Evolutionary conservation across 768 basidiomycete species (phyloP).

Genomic region (Coprinopsis marcescibilis): DNA sequence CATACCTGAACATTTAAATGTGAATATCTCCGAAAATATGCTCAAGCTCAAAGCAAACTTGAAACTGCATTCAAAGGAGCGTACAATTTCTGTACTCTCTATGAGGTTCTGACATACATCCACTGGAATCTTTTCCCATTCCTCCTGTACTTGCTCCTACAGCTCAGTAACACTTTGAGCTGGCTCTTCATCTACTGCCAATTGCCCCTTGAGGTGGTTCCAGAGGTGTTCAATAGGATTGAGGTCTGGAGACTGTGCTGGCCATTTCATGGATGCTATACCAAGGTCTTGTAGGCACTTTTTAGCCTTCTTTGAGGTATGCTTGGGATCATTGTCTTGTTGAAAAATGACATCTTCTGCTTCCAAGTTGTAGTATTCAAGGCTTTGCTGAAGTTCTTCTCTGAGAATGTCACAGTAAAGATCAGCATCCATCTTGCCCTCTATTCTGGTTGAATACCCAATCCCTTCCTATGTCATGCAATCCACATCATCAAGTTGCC

Average conservation of each 20-base stretch:
- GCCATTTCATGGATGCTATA: constrained; percentile 22
- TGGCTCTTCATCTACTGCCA: not conserved
- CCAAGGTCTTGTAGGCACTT: constrained; percentile 23
- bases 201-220: constrained; percentile 14
- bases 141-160: constrained; percentile 1
- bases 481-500: constrained; percentile 23
- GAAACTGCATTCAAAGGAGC: no score
- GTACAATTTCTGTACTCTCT: no score
- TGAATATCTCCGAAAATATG: no score
- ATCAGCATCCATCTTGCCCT: constrained; percentile 21
- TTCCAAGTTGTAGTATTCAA: not conserved
- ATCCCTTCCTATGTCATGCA: constrained; percentile 20
- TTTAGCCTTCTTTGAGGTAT: constrained; percentile 21
- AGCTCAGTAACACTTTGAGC: not conserved
- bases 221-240: constrained; percentile 29
- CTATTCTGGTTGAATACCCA: constrained; percentile 13
- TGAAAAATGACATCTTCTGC: constrained; percentile 19
- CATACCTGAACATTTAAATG: no score
- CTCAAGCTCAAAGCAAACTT: no score
- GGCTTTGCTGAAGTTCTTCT: constrained; percentile 9
- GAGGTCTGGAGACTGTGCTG: constrained; percentile 25
- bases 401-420: constrained; percentile 19
- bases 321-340: constrained; percentile 33
- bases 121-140: constrained; percentile 1
- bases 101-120: not conserved